Evolutionary conservation across 768 basidiomycete genomes (phyloP).

Genomic region (Tricholoma matsutake): DNA sequence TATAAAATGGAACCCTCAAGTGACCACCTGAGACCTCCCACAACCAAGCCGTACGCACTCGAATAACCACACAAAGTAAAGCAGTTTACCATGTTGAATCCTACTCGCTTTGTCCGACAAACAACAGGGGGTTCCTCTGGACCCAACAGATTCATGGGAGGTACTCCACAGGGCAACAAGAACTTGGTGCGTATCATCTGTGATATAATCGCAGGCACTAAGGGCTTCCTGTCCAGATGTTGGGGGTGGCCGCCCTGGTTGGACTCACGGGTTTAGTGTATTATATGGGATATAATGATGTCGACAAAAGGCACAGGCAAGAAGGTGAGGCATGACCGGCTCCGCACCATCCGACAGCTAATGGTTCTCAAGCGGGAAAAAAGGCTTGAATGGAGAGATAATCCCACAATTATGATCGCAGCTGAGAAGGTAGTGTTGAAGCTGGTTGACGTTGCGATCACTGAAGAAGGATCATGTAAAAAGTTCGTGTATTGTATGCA

Average conservation of each 20-base stretch:
- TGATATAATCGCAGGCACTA: not conserved
- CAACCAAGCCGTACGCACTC: not conserved
- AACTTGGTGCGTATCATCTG: conserved; percentile 11
- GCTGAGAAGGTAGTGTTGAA: not conserved
- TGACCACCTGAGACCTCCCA: conserved; percentile 7
- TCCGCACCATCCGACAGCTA: conserved; percentile 1
- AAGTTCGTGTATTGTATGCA: not conserved
- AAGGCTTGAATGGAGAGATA: conserved; percentile 15
- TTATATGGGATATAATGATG: conserved; percentile 19
- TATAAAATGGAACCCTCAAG: conserved; percentile 10
- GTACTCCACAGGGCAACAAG: conserved; percentile 17
- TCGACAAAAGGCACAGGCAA: conserved; percentile 20
- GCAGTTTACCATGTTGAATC: conserved; percentile 6
- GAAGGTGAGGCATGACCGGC: conserved; percentile 16
- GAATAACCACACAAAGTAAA: not conserved
- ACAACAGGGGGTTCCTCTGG: conserved; percentile 6
- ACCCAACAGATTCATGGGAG: conserved; percentile 17
- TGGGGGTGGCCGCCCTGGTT: conserved; percentile 14
- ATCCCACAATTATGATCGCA: conserved; percentile 13
- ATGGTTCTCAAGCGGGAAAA: conserved; percentile 10
- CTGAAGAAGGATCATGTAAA: not conserved
- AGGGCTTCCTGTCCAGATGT: conserved; percentile 6
- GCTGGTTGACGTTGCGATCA: not conserved
- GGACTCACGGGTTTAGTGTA: conserved; percentile 18
- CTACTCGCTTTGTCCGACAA: conserved; percentile 14